These are phyloP conservation scores for Xylariaceae sp. DNA, from an alignment of 2,329 filamentous ascomycete genomes.

Conservation along the genomic window DNA sequence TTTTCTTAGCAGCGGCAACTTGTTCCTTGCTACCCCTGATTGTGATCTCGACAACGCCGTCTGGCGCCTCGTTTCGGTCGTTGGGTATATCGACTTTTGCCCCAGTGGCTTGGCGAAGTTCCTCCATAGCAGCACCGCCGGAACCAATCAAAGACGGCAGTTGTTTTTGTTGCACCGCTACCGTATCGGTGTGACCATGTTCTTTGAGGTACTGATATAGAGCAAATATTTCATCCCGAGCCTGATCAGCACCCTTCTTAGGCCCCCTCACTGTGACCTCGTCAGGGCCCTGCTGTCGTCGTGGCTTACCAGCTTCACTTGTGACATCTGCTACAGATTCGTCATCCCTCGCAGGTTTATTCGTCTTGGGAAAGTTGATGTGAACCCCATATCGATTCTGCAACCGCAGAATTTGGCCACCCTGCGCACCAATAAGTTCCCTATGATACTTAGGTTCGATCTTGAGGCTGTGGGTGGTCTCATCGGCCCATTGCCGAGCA, in stretches of 20 bases:
- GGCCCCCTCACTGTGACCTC: conserved; percentile 92
- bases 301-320: conserved; percentile 69
- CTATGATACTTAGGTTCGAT: conserved; percentile 93
- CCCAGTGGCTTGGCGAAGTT: conserved; percentile 81
- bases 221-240: conserved; percentile 88
- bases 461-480: conserved; percentile 85
- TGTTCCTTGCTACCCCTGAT: conserved; percentile 92
- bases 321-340: conserved; percentile 71
- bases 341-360: conserved; percentile 73
- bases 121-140: conserved; percentile 88
- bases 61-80: conserved; percentile 72
- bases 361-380: conserved; percentile 82
- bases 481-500: conserved; percentile 85
- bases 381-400: conserved; percentile 93
- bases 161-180: conserved; percentile 89
- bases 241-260: conserved; percentile 89
- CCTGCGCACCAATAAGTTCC: conserved; percentile 89
- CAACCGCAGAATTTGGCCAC: conserved; percentile 86
- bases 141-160: conserved; percentile 93
- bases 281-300: conserved; percentile 78
- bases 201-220: conserved; percentile 90
- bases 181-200: conserved; percentile 78
- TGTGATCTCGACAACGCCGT: conserved; percentile 80
- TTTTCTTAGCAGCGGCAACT: conserved; percentile 89
- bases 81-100: conserved; percentile 92